Evolutionary conservation across 179 eudicot genomes (phyloP).

Genomic region (Gypsophila paniculata): DNA sequence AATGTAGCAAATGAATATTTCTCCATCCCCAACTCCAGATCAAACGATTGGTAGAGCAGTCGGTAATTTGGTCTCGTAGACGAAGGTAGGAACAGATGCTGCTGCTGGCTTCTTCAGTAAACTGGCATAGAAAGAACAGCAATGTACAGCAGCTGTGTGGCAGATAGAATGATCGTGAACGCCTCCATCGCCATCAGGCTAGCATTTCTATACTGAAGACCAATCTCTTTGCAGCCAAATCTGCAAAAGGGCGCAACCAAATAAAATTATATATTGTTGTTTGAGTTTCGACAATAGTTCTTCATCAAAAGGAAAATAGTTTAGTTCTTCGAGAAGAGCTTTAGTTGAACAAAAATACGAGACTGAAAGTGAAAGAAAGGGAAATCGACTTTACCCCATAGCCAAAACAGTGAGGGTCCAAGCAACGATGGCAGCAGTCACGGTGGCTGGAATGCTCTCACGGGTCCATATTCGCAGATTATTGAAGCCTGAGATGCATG

Average conservation of each 20-base stretch:
- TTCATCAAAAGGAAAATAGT: no score
- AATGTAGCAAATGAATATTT: not conserved
- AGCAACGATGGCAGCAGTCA: constrained; percentile 54
- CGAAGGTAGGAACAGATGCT: not conserved
- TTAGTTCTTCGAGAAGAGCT: no score
- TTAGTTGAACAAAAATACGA: not conserved
- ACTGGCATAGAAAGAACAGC: constrained; percentile 45
- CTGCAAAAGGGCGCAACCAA: constrained; percentile 25
- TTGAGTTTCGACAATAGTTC: not conserved
- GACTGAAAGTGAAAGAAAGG: not conserved
- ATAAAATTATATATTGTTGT: no score
- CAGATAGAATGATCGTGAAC: constrained; percentile 70
- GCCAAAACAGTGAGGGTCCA: constrained; percentile 78
- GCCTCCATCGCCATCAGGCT: constrained; percentile 88
- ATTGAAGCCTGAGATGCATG: constrained; percentile 54
- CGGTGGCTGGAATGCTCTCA: constrained; percentile 51
- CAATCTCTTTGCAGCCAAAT: constrained; percentile 68
- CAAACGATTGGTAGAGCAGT: not conserved
- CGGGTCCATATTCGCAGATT: constrained; percentile 43
- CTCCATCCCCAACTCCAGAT: not conserved
- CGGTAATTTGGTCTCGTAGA: not conserved
- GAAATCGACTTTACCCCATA: constrained; percentile 53
- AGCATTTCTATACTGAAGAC: constrained; percentile 51
- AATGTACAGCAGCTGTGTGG: constrained; percentile 63
- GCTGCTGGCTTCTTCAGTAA: not conserved